Conservation (phyloP, 164 flowering plant genomes). For the Stephania cephalantha region DNA sequence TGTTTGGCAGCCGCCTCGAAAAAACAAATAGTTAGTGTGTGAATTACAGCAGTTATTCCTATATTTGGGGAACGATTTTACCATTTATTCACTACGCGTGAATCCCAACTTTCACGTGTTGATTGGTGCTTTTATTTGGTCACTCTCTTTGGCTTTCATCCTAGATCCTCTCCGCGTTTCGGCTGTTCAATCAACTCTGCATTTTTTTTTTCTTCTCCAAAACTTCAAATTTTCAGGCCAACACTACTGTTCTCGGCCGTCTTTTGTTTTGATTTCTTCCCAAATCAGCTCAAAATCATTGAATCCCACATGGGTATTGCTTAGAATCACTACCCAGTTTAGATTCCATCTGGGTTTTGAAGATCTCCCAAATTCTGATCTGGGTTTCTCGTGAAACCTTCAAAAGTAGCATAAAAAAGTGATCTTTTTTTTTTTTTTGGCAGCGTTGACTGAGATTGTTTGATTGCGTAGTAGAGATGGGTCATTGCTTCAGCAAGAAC, state of each 20-base stretch:
- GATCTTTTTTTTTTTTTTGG: too few species aligned
- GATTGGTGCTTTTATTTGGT: neutral
- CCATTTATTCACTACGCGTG: neutral
- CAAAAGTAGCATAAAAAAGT: neutral
- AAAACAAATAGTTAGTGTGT: too few species aligned
- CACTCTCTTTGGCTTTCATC: too few species aligned
- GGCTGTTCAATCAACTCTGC: too few species aligned
- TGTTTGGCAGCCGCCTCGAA: too few species aligned
- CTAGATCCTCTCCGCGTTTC: too few species aligned
- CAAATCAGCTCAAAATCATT: neutral
- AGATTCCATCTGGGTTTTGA: neutral
- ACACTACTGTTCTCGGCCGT: neutral
- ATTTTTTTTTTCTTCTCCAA: neutral
- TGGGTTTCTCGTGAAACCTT: neutral
- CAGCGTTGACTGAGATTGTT: neutral
- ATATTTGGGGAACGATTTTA: too few species aligned
- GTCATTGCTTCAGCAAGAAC: slow-evolving; percentile 21
- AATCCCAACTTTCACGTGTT: neutral
- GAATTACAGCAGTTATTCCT: too few species aligned
- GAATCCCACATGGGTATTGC: slow-evolving; percentile 1
- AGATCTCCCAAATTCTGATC: neutral
- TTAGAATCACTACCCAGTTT: neutral
- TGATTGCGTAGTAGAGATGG: slow-evolving; percentile 20
- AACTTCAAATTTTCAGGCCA: neutral
- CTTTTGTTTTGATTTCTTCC: too few species aligned